Evolutionary conservation across 2,329 filamentous ascomycete genomes (phyloP).

Genomic region (Madurella mycetomatis): DNA sequence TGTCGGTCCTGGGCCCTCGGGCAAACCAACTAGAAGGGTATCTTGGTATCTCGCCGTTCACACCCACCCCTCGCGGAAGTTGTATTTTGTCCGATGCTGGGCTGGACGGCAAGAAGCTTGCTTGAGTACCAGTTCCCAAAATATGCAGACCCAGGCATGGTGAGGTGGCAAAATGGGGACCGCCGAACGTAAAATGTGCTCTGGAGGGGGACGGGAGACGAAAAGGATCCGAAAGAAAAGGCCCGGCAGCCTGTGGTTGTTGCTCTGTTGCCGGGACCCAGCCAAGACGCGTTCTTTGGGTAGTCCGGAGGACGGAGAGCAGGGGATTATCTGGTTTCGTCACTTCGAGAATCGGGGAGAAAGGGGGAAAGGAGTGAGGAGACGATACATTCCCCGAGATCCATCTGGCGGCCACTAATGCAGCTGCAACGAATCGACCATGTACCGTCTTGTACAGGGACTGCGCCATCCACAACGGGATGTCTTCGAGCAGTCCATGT

Average conservation of each 20-base stretch:
- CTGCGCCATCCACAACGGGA: conserved; percentile 23
- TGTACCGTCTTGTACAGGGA: conserved; percentile 31
- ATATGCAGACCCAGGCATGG: conserved; percentile 39
- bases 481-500: conserved; percentile 19
- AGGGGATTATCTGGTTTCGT: conserved; percentile 36
- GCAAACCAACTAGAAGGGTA: conserved; percentile 8
- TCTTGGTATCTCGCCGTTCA: conserved; percentile 1
- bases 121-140: conserved; percentile 30
- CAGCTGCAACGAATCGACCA: conserved; percentile 34
- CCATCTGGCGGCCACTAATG: conserved; percentile 37
- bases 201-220: conserved; percentile 15
- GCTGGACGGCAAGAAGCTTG: conserved; percentile 17
- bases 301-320: conserved; percentile 21
- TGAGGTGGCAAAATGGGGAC: conserved; percentile 44
- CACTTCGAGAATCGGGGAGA: neutral
- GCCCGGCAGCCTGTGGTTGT: conserved; percentile 14
- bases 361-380: conserved; percentile 12
- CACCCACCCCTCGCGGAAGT: conserved; percentile 10
- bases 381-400: conserved; percentile 24
- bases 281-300: conserved; percentile 15
- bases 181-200: conserved; percentile 37
- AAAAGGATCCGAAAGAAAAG: conserved; percentile 15
- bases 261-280: conserved; percentile 19
- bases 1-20: conserved; percentile 13
- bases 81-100: conserved; percentile 23